A percentile compares a stretch with the other conserved stretches of the same genome.
phyloP scores from a whole-genome alignment of 495 filamentous ascomycete genomes.

The Podospora pseudopauciseta region DNA sequence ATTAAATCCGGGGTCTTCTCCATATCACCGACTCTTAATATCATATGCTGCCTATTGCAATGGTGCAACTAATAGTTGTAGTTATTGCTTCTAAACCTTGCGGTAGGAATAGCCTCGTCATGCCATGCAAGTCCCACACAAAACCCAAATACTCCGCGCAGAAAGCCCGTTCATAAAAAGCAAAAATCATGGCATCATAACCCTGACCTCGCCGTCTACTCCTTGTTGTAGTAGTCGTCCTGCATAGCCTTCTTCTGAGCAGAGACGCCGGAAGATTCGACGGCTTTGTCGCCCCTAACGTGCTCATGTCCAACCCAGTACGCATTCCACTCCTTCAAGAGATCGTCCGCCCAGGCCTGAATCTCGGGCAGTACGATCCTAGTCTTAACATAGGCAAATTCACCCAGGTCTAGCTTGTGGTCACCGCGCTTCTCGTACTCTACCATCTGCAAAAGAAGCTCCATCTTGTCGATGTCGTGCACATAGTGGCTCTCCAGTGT shows the following conservation, averaged over 20 bases:
- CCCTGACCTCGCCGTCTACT: constrained; percentile 12
- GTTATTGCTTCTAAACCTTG: constrained; percentile 7
- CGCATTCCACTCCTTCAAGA: constrained; percentile 70
- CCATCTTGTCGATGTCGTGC: constrained; percentile 96
- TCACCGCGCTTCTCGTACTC: constrained; percentile 82
- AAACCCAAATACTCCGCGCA: not conserved
- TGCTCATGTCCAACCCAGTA: constrained; percentile 60
- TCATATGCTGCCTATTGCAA: not conserved
- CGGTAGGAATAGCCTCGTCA: constrained; percentile 4
- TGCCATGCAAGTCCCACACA: constrained; percentile 13
- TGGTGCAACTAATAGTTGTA: not conserved
- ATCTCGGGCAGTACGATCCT: constrained; percentile 72
- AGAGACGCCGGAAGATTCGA: constrained; percentile 40
- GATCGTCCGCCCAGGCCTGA: constrained; percentile 69
- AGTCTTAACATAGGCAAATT: constrained; percentile 75
- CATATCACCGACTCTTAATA: not conserved
- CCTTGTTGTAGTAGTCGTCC: constrained; percentile 42
- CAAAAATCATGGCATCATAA: not conserved
- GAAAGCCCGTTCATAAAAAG: not conserved
- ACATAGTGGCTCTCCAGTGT: constrained; percentile 85
- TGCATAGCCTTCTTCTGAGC: constrained; percentile 35
- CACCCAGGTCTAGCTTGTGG: constrained; percentile 66
- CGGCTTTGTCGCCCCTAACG: constrained; percentile 39
- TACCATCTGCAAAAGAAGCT: constrained; percentile 89
- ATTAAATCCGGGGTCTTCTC: not conserved